Percentiles rank a stretch among this genome's conserved stretches.
Evolutionary conservation across 805 yeast species (phyloP).

Genomic region (Zygosaccharomyces siamensis): DNA sequence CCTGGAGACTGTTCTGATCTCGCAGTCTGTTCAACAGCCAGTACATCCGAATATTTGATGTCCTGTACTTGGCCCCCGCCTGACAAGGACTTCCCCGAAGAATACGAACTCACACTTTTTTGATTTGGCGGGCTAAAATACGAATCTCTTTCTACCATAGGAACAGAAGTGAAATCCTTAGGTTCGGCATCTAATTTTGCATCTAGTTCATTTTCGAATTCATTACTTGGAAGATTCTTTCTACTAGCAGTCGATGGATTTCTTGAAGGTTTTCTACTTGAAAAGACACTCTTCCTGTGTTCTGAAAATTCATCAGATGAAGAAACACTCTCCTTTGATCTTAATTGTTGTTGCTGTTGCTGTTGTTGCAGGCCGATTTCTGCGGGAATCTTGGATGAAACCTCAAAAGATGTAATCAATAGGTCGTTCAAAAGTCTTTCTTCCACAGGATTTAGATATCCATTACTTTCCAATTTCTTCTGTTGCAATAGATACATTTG

Average conservation of each 20-base stretch:
- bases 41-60: conserved; percentile 10
- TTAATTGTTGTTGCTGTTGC: not conserved
- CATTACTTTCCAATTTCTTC: conserved; percentile 18
- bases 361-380: conserved; percentile 11
- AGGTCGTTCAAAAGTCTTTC: conserved; percentile 23
- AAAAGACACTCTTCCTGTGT: conserved; percentile 5
- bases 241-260: conserved; percentile 6
- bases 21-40: conserved; percentile 6
- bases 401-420: conserved; percentile 27
- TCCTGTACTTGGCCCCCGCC: conserved; percentile 9
- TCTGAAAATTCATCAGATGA: conserved; percentile 4
- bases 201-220: conserved; percentile 2
- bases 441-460: conserved; percentile 11
- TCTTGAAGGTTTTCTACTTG: conserved; percentile 6
- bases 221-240: not conserved
- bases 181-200: conserved; percentile 3
- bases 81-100: conserved; percentile 18
- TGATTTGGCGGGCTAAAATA: conserved; percentile 17
- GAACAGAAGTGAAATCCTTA: not conserved
- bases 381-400: conserved; percentile 29
- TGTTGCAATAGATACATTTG: conserved; percentile 28
- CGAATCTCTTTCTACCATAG: conserved; percentile 2
- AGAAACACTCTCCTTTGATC: not conserved
- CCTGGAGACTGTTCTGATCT: conserved; percentile 8
- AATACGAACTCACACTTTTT: conserved; percentile 22